Evolutionary conservation across 768 basidiomycete genomes (phyloP).

Genomic region (Plicaturopsis crispa): DNA sequence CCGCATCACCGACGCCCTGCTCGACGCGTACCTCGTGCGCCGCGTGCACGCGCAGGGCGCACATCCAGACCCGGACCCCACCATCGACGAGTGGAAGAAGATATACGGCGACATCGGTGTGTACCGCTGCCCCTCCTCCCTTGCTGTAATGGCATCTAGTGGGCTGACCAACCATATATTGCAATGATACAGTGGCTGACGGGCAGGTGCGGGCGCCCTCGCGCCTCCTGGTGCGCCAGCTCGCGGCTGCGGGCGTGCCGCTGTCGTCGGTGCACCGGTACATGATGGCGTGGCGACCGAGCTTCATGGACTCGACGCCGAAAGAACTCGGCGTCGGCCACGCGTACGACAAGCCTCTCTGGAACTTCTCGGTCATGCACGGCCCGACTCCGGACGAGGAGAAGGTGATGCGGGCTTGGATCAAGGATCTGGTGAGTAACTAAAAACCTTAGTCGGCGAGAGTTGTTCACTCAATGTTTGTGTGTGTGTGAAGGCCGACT

Average conservation of each 20-base stretch:
- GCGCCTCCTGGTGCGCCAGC: constrained; percentile 3
- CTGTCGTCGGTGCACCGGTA: constrained; percentile 6
- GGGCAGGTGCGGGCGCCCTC: constrained; percentile 8
- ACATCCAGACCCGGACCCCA: constrained; percentile 5
- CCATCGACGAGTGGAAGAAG: constrained; percentile 7
- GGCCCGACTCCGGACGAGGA: constrained; percentile 7
- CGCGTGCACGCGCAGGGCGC: constrained; percentile 3
- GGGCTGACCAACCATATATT: no score
- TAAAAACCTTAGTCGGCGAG: no score
- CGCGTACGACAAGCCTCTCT: constrained; percentile 6
- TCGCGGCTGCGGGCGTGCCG: constrained; percentile 4
- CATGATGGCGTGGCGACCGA: constrained; percentile 5
- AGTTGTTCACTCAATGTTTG: background rate
- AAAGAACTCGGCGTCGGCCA: constrained; percentile 5
- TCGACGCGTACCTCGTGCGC: constrained; percentile 4
- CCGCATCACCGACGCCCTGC: constrained; percentile 3
- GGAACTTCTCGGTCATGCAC: constrained; percentile 6
- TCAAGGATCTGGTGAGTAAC: constrained; percentile 4
- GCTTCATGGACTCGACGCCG: constrained; percentile 1
- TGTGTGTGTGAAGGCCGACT: constrained; percentile 1
- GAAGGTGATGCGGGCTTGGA: constrained; percentile 4
- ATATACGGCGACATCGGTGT: constrained; percentile 5
- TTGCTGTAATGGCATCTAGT: no score
- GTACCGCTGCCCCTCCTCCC: no score
- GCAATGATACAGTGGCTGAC: constrained; percentile 2